Percentiles rank a stretch among this genome's conserved stretches.
Evolutionary conservation across 2,329 filamentous ascomycete genomes (phyloP).

Genomic region (Cytospora chrysosperma): DNA sequence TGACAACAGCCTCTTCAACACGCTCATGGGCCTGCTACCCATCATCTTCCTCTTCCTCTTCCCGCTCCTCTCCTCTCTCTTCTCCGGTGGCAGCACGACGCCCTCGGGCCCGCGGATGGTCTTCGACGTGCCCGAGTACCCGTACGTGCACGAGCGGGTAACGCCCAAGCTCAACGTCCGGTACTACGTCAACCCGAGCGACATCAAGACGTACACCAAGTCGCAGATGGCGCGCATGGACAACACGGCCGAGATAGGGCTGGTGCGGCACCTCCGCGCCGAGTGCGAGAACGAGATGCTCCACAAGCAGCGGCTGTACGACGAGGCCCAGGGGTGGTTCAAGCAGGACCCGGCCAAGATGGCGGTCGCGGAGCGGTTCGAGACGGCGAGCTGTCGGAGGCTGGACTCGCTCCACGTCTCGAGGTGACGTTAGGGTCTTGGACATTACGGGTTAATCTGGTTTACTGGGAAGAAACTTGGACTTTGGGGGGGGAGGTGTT

Average conservation of each 20-base stretch:
- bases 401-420: slow-evolving; percentile 43
- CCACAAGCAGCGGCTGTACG: slow-evolving; percentile 63
- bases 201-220: slow-evolving; percentile 68
- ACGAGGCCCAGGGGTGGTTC: slow-evolving; percentile 86
- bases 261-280: slow-evolving; percentile 64
- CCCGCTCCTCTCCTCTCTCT: slow-evolving; percentile 77
- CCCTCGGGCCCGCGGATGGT: slow-evolving; percentile 66
- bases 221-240: slow-evolving; percentile 75
- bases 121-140: slow-evolving; percentile 69
- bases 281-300: slow-evolving; percentile 75
- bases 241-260: slow-evolving; percentile 70
- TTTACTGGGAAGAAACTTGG: no score
- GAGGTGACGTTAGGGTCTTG: slow-evolving; percentile 14
- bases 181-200: slow-evolving; percentile 81
- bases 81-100: slow-evolving; percentile 55
- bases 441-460: no score
- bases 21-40: slow-evolving; percentile 75
- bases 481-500: not conserved
- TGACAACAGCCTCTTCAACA: slow-evolving; percentile 51
- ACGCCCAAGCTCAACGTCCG: slow-evolving; percentile 71
- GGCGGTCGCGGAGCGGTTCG: slow-evolving; percentile 60
- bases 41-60: slow-evolving; percentile 87
- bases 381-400: slow-evolving; percentile 53
- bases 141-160: slow-evolving; percentile 71
- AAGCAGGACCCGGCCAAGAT: slow-evolving; percentile 78